These are phyloP conservation scores for Nitzschia inconspicua DNA, from an alignment of 108 stramenopile species.

Conservation along the genomic window DNA sequence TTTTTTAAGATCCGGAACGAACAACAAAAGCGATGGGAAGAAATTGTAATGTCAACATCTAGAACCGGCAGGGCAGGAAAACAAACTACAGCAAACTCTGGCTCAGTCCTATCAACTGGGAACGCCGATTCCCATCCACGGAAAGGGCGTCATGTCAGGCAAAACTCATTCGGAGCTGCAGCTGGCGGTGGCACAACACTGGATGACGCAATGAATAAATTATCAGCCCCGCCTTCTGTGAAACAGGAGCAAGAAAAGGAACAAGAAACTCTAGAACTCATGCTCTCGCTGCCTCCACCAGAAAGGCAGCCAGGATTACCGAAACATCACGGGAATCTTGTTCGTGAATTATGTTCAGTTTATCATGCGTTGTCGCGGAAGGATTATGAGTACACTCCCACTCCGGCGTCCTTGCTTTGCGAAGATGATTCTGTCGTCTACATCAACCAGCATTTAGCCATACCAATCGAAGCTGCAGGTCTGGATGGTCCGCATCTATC, in stretches of 20 bases:
- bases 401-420: slow-evolving; percentile 37
- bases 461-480: slow-evolving; percentile 63
- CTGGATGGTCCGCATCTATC: not conserved
- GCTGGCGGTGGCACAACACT: not conserved
- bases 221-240: slow-evolving; percentile 26
- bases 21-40: slow-evolving; percentile 27
- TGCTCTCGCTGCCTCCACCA: slow-evolving; percentile 51
- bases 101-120: no score
- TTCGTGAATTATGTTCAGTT: slow-evolving; percentile 62
- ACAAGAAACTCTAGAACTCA: slow-evolving; percentile 68
- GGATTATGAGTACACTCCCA: slow-evolving; percentile 37
- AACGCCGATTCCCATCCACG: not conserved
- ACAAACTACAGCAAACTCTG: no score
- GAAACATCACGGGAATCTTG: slow-evolving; percentile 64
- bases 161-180: slow-evolving; percentile 1
- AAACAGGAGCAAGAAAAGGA: slow-evolving; percentile 46
- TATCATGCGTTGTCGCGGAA: slow-evolving; percentile 70
- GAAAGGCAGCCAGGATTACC: not conserved
- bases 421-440: slow-evolving; percentile 69
- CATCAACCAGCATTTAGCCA: slow-evolving; percentile 78
- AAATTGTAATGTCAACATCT: not conserved
- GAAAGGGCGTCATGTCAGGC: not conserved
- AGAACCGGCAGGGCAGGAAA: no score
- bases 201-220: not conserved
- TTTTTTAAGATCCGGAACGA: slow-evolving; percentile 45